Evolutionary conservation across 805 yeast genomes (phyloP).

Genomic region (Yarrowia osloensis): DNA sequence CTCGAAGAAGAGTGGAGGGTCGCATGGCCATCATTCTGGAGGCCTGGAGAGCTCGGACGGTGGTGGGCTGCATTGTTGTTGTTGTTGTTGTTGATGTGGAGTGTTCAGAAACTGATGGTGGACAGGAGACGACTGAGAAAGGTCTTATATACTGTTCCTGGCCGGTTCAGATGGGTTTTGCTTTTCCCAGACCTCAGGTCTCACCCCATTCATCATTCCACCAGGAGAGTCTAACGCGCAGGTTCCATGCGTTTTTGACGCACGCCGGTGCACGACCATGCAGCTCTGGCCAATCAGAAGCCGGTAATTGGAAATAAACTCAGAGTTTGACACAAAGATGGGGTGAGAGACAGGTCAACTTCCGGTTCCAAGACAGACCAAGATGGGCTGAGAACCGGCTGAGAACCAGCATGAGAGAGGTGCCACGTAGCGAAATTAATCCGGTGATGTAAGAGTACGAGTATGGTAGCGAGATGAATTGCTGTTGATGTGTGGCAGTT

Average conservation of each 20-base stretch:
- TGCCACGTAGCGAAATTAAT: background rate
- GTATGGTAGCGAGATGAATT: background rate
- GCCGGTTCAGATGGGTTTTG: too few species aligned
- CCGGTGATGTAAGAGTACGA: background rate
- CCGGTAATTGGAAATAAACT: background rate
- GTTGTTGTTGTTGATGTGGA: background rate
- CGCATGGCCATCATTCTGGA: conserved; percentile 25
- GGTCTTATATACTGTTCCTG: background rate
- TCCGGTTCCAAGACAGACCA: conserved; percentile 1
- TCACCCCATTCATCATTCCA: conserved; percentile 28
- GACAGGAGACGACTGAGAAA: too few species aligned
- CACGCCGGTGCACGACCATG: background rate
- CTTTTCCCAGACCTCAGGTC: background rate
- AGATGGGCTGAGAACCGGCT: background rate
- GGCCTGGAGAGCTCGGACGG: conserved; percentile 27
- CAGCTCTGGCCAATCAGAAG: background rate
- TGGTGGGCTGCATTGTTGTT: conserved; percentile 18
- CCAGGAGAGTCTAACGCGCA: background rate
- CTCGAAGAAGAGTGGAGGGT: background rate
- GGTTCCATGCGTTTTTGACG: background rate
- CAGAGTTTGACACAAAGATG: background rate
- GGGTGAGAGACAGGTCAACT: background rate
- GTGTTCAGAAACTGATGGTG: background rate
- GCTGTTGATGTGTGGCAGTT: too few species aligned
- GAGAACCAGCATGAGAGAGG: background rate